Percentiles rank a stretch among this genome's conserved stretches.
These are phyloP conservation scores for Xylaria sp. DNA, from an alignment of 2,329 filamentous ascomycete genomes.

Conservation along the genomic window DNA sequence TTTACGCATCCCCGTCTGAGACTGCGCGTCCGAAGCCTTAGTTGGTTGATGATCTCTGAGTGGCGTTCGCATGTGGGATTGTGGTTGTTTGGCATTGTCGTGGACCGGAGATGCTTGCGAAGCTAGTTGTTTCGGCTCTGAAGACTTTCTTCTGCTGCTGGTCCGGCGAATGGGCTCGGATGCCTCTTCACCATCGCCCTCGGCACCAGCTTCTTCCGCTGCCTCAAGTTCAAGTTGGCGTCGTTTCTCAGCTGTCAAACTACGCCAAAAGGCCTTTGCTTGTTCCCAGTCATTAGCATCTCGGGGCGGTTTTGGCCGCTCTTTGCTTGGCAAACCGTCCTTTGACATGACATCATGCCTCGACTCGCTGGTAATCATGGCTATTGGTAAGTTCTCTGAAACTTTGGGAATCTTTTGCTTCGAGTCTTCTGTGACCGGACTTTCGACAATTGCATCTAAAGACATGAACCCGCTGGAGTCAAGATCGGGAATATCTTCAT, in stretches of 20 bases:
- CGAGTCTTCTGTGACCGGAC: slow-evolving; percentile 63
- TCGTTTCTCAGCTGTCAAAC: slow-evolving; percentile 70
- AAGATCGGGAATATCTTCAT: slow-evolving; percentile 75
- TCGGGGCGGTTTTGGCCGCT: slow-evolving; percentile 20
- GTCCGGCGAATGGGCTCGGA: slow-evolving; percentile 45
- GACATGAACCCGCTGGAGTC: slow-evolving; percentile 77
- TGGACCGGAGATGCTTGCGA: not conserved
- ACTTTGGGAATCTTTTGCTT: slow-evolving; percentile 41
- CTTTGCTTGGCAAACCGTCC: slow-evolving; percentile 14
- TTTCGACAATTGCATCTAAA: slow-evolving; percentile 76
- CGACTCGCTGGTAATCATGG: slow-evolving; percentile 25
- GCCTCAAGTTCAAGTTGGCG: slow-evolving; percentile 70
- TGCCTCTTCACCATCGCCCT: slow-evolving; percentile 57
- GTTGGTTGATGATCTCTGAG: slow-evolving; percentile 54
- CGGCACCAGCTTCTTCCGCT: slow-evolving; percentile 62
- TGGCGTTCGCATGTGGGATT: slow-evolving; percentile 58
- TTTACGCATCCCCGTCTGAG: slow-evolving; percentile 46
- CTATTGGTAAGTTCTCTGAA: slow-evolving; percentile 23
- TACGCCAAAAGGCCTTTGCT: slow-evolving; percentile 76
- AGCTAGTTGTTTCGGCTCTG: slow-evolving; percentile 51
- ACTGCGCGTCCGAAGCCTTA: slow-evolving; percentile 19
- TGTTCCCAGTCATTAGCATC: slow-evolving; percentile 71
- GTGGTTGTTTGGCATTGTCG: slow-evolving; percentile 43
- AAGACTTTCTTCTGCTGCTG: slow-evolving; percentile 54
- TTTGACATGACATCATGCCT: slow-evolving; percentile 31